Conservation (phyloP, 208 protist species). For the Leptomonas seymouri region DNA sequence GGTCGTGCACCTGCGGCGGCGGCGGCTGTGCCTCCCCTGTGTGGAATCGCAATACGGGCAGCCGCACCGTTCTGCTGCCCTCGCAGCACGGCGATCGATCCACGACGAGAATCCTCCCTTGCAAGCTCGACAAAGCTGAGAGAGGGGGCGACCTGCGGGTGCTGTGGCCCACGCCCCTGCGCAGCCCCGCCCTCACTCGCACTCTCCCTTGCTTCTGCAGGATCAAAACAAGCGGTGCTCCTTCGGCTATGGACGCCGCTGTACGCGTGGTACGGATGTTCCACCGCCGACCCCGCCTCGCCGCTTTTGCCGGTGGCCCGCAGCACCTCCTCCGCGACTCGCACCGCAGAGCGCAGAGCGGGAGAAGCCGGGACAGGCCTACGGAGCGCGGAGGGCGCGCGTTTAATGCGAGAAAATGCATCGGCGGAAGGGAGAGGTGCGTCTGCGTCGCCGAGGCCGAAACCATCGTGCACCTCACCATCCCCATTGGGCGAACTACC, state of each 20-base stretch:
- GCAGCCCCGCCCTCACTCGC: background rate
- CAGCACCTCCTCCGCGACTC: slow-evolving; percentile 29
- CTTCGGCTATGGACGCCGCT: background rate
- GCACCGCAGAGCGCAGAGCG: slow-evolving; percentile 13
- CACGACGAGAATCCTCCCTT: background rate
- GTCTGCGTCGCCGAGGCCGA: background rate
- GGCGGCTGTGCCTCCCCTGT: background rate
- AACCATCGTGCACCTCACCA: background rate
- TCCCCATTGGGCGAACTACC: background rate
- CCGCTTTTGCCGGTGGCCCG: slow-evolving; percentile 4
- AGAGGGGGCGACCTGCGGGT: background rate
- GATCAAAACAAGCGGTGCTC: background rate
- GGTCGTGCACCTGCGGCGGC: background rate
- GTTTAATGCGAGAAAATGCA: background rate
- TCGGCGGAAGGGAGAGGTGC: background rate
- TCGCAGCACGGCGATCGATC: background rate
- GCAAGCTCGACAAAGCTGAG: background rate
- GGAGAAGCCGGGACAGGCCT: too few species aligned
- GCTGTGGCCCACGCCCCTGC: background rate
- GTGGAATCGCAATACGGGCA: background rate
- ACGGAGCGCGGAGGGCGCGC: too few species aligned
- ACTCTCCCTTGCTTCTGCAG: background rate
- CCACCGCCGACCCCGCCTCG: background rate
- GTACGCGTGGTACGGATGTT: slow-evolving; percentile 19
- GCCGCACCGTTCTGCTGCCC: background rate